Evolutionary conservation across 371 early-diverging fungal genomes (phyloP).

Genomic region (Haplosporangium sp.): DNA sequence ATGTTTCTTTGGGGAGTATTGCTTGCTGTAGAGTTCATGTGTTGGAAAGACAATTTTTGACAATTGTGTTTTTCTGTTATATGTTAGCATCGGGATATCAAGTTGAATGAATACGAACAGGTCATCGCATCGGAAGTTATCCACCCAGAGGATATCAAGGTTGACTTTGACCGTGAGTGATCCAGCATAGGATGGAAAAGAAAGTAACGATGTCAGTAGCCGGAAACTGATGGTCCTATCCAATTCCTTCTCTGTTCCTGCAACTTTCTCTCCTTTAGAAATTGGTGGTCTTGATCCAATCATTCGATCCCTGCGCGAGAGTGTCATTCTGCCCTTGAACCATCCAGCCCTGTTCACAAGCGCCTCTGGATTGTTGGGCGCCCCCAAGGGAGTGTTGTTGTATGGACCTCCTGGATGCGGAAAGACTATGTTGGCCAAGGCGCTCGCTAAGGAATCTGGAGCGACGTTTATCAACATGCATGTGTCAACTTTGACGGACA

Average conservation of each 20-base stretch:
- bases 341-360: slow-evolving; percentile 91
- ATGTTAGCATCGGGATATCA: slow-evolving; percentile 70
- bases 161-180: slow-evolving; percentile 79
- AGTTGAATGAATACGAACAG: slow-evolving; percentile 92
- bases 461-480: slow-evolving; percentile 96
- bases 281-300: slow-evolving; percentile 95
- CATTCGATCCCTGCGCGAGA: slow-evolving; percentile 90
- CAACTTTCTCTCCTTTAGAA: slow-evolving; percentile 58
- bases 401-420: slow-evolving; percentile 98
- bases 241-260: not conserved
- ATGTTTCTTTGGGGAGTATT: not conserved
- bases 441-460: slow-evolving; percentile 94
- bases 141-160: slow-evolving; percentile 90
- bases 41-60: slow-evolving; percentile 1
- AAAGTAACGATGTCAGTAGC: too few relatives aligned
- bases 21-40: not conserved
- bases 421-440: slow-evolving; percentile 98
- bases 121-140: slow-evolving; percentile 94
- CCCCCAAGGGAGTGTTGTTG: slow-evolving; percentile 94
- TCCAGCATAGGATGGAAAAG: not conserved
- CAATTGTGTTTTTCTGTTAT: not conserved
- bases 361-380: slow-evolving; percentile 87
- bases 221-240: not conserved
- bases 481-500: slow-evolving; percentile 95
- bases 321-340: slow-evolving; percentile 94